Conservation (phyloP, 2,329 filamentous ascomycete species). For the Coccinonectria pachysandricola region DNA sequence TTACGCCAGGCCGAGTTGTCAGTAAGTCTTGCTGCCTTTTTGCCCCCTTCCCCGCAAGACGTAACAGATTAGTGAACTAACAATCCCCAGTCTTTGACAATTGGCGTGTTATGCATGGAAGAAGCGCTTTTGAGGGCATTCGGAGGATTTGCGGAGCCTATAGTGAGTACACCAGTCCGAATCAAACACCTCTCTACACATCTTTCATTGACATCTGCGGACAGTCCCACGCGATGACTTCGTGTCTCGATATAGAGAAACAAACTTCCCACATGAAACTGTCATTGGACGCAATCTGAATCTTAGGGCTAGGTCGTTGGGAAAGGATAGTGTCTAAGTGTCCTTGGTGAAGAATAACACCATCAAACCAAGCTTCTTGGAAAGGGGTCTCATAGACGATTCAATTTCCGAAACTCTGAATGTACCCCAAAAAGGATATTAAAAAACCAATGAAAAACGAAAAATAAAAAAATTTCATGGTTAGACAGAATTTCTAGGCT, state of each 20-base stretch:
- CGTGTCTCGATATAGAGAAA: conserved; percentile 63
- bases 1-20: conserved; percentile 67
- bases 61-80: too few relatives aligned
- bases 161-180: too few relatives aligned
- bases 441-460: too few relatives aligned
- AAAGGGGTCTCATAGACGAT: too few relatives aligned
- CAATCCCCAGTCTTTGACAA: conserved; percentile 81
- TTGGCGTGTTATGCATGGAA: conserved; percentile 85
- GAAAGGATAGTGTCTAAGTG: too few relatives aligned
- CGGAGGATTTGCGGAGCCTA: conserved; percentile 87
- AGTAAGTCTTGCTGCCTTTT: conserved; percentile 46
- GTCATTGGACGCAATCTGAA: conserved; percentile 30
- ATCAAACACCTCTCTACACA: background rate
- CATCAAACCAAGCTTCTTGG: too few relatives aligned
- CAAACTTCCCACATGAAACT: conserved; percentile 46
- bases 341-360: too few relatives aligned
- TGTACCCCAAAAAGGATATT: too few relatives aligned
- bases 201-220: conserved; percentile 1
- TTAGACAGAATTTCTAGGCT: too few relatives aligned
- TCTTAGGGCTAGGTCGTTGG: conserved; percentile 9
- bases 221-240: conserved; percentile 73
- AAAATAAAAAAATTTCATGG: too few relatives aligned
- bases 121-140: conserved; percentile 72
- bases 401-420: too few relatives aligned
- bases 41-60: too few relatives aligned